phyloP scores from a whole-genome alignment of 2,329 filamentous ascomycete genomes.

The Pseudovirgaria hyperparasitica region DNA sequence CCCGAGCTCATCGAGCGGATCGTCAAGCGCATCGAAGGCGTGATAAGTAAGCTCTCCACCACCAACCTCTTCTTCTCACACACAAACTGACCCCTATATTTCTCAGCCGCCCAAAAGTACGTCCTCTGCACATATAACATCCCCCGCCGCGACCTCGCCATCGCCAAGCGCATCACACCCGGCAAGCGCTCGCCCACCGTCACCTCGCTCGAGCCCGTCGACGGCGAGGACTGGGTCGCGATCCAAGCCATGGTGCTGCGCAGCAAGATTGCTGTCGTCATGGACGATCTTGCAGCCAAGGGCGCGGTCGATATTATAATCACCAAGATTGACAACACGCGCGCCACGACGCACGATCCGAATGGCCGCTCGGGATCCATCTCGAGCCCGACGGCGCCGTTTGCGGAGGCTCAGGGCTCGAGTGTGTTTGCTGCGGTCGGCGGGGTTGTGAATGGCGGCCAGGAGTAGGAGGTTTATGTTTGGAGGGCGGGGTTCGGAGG shows the following conservation, averaged over 20 bases:
- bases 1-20: constrained; percentile 72
- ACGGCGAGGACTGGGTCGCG: constrained; percentile 88
- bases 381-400: too few species aligned
- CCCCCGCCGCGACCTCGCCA: constrained; percentile 51
- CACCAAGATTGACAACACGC: constrained; percentile 71
- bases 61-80: neutral
- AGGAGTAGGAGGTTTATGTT: too few species aligned
- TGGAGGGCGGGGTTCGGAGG: too few species aligned
- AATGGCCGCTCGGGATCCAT: too few species aligned
- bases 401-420: too few species aligned
- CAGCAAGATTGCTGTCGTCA: constrained; percentile 69
- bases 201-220: constrained; percentile 76
- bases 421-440: too few species aligned
- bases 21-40: constrained; percentile 73
- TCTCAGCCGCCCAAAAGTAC: constrained; percentile 67
- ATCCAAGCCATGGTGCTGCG: constrained; percentile 88
- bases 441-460: too few species aligned
- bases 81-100: neutral
- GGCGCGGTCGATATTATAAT: constrained; percentile 81
- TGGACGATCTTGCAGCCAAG: constrained; percentile 67
- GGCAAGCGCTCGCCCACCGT: constrained; percentile 89
- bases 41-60: constrained; percentile 69
- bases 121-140: constrained; percentile 97
- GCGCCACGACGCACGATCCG: constrained; percentile 35
- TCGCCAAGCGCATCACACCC: constrained; percentile 68